These are phyloP conservation scores for Phytophthora colocasiae DNA, from an alignment of 352 stramenopile species.

Conservation along the genomic window DNA sequence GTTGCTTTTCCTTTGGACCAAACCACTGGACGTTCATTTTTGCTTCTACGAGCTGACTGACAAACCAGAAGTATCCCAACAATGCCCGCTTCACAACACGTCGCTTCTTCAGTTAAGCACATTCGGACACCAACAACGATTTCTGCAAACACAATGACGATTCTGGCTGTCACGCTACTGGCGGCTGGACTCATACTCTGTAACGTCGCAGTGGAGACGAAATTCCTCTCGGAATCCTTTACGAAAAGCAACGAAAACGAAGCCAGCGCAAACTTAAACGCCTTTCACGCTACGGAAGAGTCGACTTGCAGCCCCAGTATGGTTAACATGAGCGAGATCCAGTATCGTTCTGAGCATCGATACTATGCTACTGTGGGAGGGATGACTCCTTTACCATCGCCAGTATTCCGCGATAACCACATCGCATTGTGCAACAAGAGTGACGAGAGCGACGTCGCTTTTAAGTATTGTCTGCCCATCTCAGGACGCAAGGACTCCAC, in stretches of 20 bases:
- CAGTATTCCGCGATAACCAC: constrained; percentile 33
- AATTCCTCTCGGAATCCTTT: not conserved
- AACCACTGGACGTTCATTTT: not conserved
- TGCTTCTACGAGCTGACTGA: not conserved
- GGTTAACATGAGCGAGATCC: constrained; percentile 19
- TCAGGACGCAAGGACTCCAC: constrained; percentile 49
- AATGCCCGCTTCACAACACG: not conserved
- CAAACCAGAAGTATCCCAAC: not conserved
- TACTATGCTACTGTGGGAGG: constrained; percentile 23
- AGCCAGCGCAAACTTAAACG: too few relatives aligned
- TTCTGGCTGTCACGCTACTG: constrained; percentile 1
- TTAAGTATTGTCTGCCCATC: constrained; percentile 56
- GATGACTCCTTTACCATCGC: constrained; percentile 4
- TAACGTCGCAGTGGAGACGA: constrained; percentile 9
- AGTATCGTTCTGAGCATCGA: constrained; percentile 24
- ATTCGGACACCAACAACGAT: too few relatives aligned
- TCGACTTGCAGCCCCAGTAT: constrained; percentile 10
- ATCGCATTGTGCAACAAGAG: constrained; percentile 23
- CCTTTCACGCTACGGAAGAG: too few relatives aligned
- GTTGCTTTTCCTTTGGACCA: not conserved
- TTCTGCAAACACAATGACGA: not conserved
- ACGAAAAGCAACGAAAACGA: not conserved
- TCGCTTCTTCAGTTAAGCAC: not conserved
- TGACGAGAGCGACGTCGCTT: not conserved
- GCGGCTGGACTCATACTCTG: not conserved